Evolutionary conservation across 345 rosid genomes (phyloP), one percentile per base, ranked within the genome.

Genomic region (Kernera saxatilis): DNA sequence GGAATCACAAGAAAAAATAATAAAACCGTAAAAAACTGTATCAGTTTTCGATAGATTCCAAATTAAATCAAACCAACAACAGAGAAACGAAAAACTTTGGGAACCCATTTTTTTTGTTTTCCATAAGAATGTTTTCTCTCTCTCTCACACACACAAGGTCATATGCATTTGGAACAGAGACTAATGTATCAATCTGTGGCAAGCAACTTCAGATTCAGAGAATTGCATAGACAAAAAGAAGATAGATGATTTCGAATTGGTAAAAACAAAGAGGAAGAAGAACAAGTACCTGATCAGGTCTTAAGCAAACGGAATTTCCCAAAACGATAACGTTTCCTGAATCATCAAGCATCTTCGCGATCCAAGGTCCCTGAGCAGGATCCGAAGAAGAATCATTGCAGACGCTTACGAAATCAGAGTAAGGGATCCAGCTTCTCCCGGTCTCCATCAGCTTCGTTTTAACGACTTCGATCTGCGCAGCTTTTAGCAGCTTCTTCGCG

Each of bases 301-400:
- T 77, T 29, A 95, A 80, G 57, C 88, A 81, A 59, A 89, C 99
- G 11, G 59, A 62, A 15, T 87, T 70, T 23, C 97, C 92, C 37
- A 92, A 13, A 3, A 95, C 88, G 68, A 95, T 77, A 1, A 88
- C 99, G 62, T 66, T 80, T 49, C 99, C 98, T 0, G 96, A 86
- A 58, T 92, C 90, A 35, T 92, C 98, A 0, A 95, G 87, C 81
- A 70, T 60, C 69, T 81, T 84, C 3, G 96, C 96, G 2, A 85
- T 64, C 73, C 35, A 78, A 39, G 27, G 27, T 2, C 87, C 98
- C 45, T 82, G 73, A 35, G 77, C 81, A 26, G 78, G 79, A 84
- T 87, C 96, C 61, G 82, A 75, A 64, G 80, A 85, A 4, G 72
- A 80, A 40, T 88, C 93, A 18, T 71, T 76, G 53, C 96, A 90